Evolutionary conservation across 345 rosid genomes (phyloP), one percentile per base, ranked within the genome.

Genomic region (Acer saccharum): DNA sequence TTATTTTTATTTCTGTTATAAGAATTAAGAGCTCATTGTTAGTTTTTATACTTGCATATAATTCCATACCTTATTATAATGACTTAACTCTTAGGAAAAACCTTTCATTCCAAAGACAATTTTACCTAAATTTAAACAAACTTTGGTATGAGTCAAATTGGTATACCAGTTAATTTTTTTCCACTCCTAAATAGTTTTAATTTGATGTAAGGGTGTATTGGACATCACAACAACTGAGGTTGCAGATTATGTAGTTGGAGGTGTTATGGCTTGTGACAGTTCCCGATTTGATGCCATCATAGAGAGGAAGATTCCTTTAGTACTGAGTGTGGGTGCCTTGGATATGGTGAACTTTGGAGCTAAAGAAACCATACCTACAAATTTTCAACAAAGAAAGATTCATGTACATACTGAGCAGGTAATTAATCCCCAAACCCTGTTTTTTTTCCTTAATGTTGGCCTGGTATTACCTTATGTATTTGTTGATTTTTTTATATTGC

Each of bases 301-400:
- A 69, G 94, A 95, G 83, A 89, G 85, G 87, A 90, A 89, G 80
- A 85, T 95, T 79, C 99, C 98, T 44, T 84, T 93, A 77, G 97
- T 95, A 54, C 81, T 95, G 72, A 95, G 98, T 71, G 89, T 91
- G 4, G 99, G 98, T 64, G 99, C 98, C 65, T 86, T 95, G 82
- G 99, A 95, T 83, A 92, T 91, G 96, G 99, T 91, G 81, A 95
- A 90, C 81, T 95, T 95, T 87, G 99, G 97, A 77, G 74, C 91
- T 65, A 89, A 79, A 84, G 89, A 92, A 35, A 86, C 97, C 74
- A 89, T 93, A 78, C 98, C 96, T 80, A 79, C 92, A 66, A 70
- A 72, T 18, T 90, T 92, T 78, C 90, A 87, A 79, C 82, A 82
- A 43, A 84, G 99, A 71, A 93, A 91, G 79, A 88, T 92, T 79